Conservation (phyloP, 331 rosid species). For the Spiraea crenata region DNA sequence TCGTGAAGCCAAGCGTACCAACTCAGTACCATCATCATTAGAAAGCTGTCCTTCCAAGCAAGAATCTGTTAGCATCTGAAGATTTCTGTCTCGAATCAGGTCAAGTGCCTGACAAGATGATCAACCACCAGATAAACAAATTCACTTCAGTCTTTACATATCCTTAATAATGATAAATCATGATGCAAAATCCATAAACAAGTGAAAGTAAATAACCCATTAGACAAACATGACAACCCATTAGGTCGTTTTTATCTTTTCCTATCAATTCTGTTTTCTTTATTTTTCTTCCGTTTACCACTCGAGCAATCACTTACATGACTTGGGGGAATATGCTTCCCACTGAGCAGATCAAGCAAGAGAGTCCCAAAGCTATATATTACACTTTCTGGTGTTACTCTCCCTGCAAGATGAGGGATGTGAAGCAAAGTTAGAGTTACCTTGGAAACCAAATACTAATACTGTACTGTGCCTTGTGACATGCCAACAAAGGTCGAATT, state of each 20-base stretch:
- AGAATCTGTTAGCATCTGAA: slow-evolving; percentile 90
- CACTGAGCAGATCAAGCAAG: slow-evolving; percentile 79
- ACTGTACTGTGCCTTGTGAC: not conserved
- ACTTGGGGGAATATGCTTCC: slow-evolving; percentile 86
- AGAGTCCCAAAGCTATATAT: slow-evolving; percentile 86
- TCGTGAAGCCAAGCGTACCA: slow-evolving; percentile 74
- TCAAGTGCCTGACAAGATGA: slow-evolving; percentile 72
- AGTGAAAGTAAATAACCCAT: not conserved
- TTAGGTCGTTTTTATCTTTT: not conserved
- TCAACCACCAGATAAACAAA: slow-evolving; percentile 24
- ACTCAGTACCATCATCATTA: slow-evolving; percentile 80
- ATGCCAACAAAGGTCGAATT: slow-evolving; percentile 9
- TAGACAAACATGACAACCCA: not conserved
- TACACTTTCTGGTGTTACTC: slow-evolving; percentile 80
- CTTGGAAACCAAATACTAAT: not conserved
- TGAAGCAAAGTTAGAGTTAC: slow-evolving; percentile 10
- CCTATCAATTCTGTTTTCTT: not conserved
- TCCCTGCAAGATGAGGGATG: slow-evolving; percentile 46
- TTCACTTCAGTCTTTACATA: slow-evolving; percentile 1
- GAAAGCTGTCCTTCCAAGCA: slow-evolving; percentile 82
- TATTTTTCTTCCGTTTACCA: not conserved
- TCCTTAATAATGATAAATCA: not conserved
- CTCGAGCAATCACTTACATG: slow-evolving; percentile 53
- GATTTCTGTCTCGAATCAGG: slow-evolving; percentile 77
- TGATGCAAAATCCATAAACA: not conserved